phyloP scores from a whole-genome alignment of 1,284 basidiomycete species.

The Tetrapyrgos nigripes region DNA sequence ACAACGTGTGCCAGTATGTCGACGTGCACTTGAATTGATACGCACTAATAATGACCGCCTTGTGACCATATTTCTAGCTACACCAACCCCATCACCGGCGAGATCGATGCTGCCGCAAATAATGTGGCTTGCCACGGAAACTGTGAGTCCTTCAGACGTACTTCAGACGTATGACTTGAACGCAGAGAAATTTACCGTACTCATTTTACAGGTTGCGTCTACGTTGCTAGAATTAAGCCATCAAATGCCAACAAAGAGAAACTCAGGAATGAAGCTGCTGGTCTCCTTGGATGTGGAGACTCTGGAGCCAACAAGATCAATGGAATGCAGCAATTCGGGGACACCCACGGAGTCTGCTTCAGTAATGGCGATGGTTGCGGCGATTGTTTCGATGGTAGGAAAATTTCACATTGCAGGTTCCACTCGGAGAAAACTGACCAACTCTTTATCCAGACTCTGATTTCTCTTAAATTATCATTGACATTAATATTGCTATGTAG shows the following conservation, averaged over 20 bases:
- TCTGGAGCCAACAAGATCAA: neutral
- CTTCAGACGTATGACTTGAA: too few relatives aligned
- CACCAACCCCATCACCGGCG: neutral
- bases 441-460: too few relatives aligned
- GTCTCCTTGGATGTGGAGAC: neutral
- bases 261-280: neutral
- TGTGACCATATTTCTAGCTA: neutral
- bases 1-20: neutral
- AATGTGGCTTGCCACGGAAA: conserved; percentile 1
- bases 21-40: too few relatives aligned
- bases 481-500: too few relatives aligned
- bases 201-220: too few relatives aligned
- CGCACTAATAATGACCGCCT: too few relatives aligned
- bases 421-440: too few relatives aligned
- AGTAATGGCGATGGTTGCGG: neutral
- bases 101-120: neutral
- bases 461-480: too few relatives aligned
- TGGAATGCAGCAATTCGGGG: neutral
- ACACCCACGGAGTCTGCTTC: neutral
- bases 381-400: neutral
- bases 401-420: neutral
- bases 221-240: neutral
- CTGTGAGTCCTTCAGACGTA: too few relatives aligned
- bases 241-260: neutral
- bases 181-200: too few relatives aligned